Conservation (phyloP, 176 grass and related monocot genomes). For the Oryza australiensis region DNA sequence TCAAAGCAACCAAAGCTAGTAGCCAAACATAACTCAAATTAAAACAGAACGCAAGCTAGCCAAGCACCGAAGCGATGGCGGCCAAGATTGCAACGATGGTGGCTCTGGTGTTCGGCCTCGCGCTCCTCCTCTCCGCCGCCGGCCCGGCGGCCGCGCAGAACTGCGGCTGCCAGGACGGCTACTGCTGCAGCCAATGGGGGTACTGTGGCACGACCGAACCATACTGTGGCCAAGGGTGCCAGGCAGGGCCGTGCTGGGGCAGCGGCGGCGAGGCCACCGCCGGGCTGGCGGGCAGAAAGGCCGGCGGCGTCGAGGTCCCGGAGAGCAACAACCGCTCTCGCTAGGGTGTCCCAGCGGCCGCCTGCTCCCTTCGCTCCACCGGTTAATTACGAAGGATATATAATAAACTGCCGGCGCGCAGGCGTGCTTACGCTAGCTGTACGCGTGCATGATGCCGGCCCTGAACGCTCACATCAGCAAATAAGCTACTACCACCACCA, state of each 20-base stretch:
- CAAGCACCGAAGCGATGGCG: background rate
- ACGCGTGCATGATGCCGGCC: background rate
- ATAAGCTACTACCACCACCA: no score
- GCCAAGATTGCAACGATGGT: background rate
- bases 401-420: background rate
- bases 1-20: background rate
- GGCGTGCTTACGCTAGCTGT: background rate
- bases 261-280: background rate
- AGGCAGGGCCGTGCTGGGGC: conserved; percentile 30
- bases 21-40: background rate
- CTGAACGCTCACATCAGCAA: no score
- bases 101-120: background rate
- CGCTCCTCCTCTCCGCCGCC: conserved; percentile 14
- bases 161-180: background rate
- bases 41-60: background rate
- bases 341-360: background rate
- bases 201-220: conserved; percentile 15
- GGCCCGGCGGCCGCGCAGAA: conserved; percentile 27
- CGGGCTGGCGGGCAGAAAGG: background rate
- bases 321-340: background rate
- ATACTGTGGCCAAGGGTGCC: conserved; percentile 41
- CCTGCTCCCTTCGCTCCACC: no score
- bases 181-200: conserved; percentile 42
- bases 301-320: conserved; percentile 3
- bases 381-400: background rate